Evolutionary conservation across 768 basidiomycete genomes (phyloP).

Genomic region (Panaeolus cyanescens): DNA sequence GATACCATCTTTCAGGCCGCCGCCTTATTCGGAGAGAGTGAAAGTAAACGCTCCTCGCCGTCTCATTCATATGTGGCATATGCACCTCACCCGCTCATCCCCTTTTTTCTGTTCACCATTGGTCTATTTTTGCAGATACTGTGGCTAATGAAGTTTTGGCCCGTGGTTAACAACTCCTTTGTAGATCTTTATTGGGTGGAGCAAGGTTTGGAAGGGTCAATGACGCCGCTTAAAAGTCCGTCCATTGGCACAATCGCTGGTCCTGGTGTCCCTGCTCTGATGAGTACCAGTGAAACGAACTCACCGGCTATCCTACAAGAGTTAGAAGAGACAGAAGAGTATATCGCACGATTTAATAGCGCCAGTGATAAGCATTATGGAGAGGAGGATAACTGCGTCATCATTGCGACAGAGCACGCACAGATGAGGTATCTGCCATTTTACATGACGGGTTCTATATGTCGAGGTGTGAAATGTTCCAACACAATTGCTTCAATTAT

Average conservation of each 20-base stretch:
- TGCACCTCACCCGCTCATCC: conserved; percentile 10
- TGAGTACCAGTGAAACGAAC: not conserved
- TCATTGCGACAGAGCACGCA: not conserved
- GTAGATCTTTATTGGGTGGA: not conserved
- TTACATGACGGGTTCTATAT: conserved; percentile 2
- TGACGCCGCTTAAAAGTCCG: not conserved
- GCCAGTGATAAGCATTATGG: not conserved
- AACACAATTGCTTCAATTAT: not conserved
- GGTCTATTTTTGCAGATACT: conserved; percentile 7
- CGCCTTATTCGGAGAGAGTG: conserved; percentile 8
- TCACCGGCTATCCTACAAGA: not conserved
- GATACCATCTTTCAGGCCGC: conserved; percentile 11
- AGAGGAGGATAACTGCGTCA: not conserved
- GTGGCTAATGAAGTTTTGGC: conserved; percentile 9
- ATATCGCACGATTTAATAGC: too few species aligned
- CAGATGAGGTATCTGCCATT: conserved; percentile 7
- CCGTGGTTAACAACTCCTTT: not conserved
- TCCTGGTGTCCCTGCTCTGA: not conserved
- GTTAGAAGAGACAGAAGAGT: not conserved
- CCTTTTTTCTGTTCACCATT: conserved; percentile 5
- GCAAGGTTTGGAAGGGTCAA: not conserved
- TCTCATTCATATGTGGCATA: conserved; percentile 13
- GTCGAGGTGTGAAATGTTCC: conserved; percentile 8
- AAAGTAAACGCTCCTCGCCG: conserved; percentile 8
- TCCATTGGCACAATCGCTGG: not conserved